Percentiles rank a stretch among this genome's conserved stretches.
Conservation (phyloP, 2,329 filamentous ascomycete genomes). For the Trichophyton rubrum region DNA sequence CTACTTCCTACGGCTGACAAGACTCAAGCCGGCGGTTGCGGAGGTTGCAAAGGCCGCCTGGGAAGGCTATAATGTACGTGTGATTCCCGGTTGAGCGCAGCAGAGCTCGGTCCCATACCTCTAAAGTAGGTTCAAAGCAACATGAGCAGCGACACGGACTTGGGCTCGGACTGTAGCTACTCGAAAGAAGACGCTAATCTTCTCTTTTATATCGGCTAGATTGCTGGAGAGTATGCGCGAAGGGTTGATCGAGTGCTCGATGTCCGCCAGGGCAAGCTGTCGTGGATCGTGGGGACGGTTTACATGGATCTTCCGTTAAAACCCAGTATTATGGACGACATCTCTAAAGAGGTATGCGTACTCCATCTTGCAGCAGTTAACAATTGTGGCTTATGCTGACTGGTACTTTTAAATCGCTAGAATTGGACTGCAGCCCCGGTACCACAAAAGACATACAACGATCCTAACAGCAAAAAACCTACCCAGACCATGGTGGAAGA, state of each 20-base stretch:
- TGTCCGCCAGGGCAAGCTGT: slow-evolving; percentile 86
- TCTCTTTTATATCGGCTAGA: slow-evolving; percentile 27
- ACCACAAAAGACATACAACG: slow-evolving; percentile 62
- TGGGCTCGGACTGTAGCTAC: neutral
- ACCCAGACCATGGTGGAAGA: slow-evolving; percentile 81
- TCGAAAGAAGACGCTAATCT: neutral
- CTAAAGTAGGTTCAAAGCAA: neutral
- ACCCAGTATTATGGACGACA: slow-evolving; percentile 89
- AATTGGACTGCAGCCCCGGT: slow-evolving; percentile 81
- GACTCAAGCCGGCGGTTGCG: slow-evolving; percentile 75
- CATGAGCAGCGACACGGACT: neutral
- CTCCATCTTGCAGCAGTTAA: slow-evolving; percentile 7
- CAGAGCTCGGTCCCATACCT: slow-evolving; percentile 3
- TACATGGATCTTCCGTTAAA: slow-evolving; percentile 97
- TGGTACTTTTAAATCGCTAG: slow-evolving; percentile 31
- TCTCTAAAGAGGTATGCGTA: slow-evolving; percentile 69
- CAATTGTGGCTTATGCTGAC: neutral
- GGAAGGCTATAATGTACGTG: slow-evolving; percentile 52
- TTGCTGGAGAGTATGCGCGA: slow-evolving; percentile 62
- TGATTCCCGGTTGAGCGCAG: neutral
- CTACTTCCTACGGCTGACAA: slow-evolving; percentile 84
- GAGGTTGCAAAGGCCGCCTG: slow-evolving; percentile 61
- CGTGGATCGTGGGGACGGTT: slow-evolving; percentile 87
- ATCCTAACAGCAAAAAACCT: slow-evolving; percentile 29
- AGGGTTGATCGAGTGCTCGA: slow-evolving; percentile 82